Base-by-base conservation (phyloP, 23 red algal species). In the Agarophyton chilense region DNA sequence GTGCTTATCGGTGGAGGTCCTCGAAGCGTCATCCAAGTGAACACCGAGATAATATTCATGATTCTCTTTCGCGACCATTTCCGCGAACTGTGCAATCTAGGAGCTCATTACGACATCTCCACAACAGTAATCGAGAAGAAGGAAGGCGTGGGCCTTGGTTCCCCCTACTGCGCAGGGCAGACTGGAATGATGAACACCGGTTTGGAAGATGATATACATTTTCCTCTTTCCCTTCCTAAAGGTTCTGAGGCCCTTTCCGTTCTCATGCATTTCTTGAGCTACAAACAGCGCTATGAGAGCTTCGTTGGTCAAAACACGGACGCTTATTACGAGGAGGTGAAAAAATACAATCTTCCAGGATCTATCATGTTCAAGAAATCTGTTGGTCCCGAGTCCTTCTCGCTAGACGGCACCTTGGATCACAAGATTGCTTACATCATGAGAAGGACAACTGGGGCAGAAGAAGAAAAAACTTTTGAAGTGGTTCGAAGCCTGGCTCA, bases 61-160 rank as follows among this genome's bases (percentile, higher is more conserved):
- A 13, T 86, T 14, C 41, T 86, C 24, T 86, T 68, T 39, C 12
- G 32, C 0, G n/a, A 53, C 22, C 81, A 86, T 38, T 86, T 86
- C 43, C 16, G 67, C 44, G 58, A 32, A 6, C 61, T 86, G 11
- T 10, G 14, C 60, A 25, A 16, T 18, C 81, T 86, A 11, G 81
- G 81, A 5, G 81, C 81, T 3, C 57, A 36, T 5, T 86, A 86
- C 50, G 16, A 17, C 40, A 29, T 86, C 62, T 26, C 38, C 21
- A 68, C 61, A 0, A 71, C 65, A 16, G 47, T 86, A 38, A 22
- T 86, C 62, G 81, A 86, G 41, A 86, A 86, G 81, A 25, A 86
- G 61, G 18, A 31, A 16, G 19, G 4, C 57, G 13, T 86, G 7
- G 81, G 22, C 12, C 17, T 16, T 16, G 81, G 81, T 13, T 24